phyloP scores from a whole-genome alignment of 2,329 filamentous ascomycete species.

The Acrocalymma vagum region DNA sequence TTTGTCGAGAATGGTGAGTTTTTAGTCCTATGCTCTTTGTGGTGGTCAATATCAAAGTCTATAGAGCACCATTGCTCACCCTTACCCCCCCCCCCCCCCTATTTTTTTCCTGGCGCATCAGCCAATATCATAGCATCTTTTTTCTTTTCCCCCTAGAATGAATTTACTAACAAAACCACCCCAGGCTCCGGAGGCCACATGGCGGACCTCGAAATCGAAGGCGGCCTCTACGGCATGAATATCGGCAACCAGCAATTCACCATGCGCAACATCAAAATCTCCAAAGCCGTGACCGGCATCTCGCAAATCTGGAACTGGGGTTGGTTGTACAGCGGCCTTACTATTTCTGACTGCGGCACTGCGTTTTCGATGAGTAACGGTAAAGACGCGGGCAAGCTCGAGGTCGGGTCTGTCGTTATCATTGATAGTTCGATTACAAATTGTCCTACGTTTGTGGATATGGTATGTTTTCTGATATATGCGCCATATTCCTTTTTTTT shows the following conservation, averaged over 20 bases:
- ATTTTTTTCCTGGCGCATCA: too few relatives aligned
- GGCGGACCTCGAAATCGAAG: conserved; percentile 55
- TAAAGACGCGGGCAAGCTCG: conserved; percentile 33
- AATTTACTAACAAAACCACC: too few relatives aligned
- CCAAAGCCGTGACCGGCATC: conserved; percentile 62
- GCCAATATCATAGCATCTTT: too few relatives aligned
- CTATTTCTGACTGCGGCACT: conserved; percentile 61
- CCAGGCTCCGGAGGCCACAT: conserved; percentile 56
- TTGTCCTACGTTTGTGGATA: conserved; percentile 60
- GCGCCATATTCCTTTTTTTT: neutral
- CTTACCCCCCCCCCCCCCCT: too few relatives aligned
- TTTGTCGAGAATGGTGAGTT: conserved; percentile 54
- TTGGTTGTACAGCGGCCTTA: conserved; percentile 62
- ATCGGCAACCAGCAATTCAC: conserved; percentile 65
- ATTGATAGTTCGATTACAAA: conserved; percentile 65
- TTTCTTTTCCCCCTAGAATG: too few relatives aligned
- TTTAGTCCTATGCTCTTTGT: neutral
- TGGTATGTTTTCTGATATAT: conserved; percentile 25
- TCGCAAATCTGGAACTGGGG: conserved; percentile 70
- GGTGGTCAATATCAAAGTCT: conserved; percentile 4
- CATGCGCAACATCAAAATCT: conserved; percentile 65
- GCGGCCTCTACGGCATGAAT: conserved; percentile 53
- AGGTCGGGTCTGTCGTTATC: conserved; percentile 65
- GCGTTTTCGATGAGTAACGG: conserved; percentile 61
- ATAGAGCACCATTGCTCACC: too few relatives aligned